Base-by-base conservation (phyloP, 371 early-diverging fungal species). In the Conidiobolus incongruus region DNA sequence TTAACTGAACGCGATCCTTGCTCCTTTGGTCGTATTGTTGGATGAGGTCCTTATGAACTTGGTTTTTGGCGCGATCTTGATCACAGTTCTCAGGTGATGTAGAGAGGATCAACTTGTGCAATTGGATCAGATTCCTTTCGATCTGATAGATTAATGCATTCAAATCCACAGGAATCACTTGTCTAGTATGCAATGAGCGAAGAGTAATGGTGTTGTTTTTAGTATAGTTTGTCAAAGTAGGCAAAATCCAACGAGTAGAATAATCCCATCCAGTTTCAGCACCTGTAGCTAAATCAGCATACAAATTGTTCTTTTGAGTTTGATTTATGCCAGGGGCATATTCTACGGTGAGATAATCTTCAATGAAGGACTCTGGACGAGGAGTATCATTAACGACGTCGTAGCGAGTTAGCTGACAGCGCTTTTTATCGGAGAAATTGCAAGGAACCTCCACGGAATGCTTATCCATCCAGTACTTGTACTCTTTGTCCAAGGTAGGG, bases 201-300 rank as follows among this genome's bases (percentile, higher is more conserved):
- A 77, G 50, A 37, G 67, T 54, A 23, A 52, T 55, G 2, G 24
- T 16, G 47, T 32, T 37, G 26, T 8, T 6, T 22, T 49, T 31
- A 22, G 3, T 34, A 5, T 21, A 5, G 2, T n/a, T 21, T 6
- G 43, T n/a, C 21, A 17, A 20, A 15, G 43, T 29, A 4, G 26
- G n/a, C 40, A 22, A 40, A 10, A 22, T 21, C 81, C 82, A 85
- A 23, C 89, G 65, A 1, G 72, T 63, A 15, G 77, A 70, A 50
- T 75, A 90, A 57, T 90, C 90, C 83, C 83, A 83, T 7, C 93
- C 94, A 13, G 77, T 68, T 56, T 93, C 91, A 2, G 94, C 84
- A 17, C 71, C 83, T 0, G 86, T 62, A 13, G 81, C 81, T 37
- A 87, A 49, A 31, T 86, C 72, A 1, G 66, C 58, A 50, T 72